Evolutionary conservation across 2,329 filamentous ascomycete genomes (phyloP).

Genomic region (Pseudogymnoascus sp.): DNA sequence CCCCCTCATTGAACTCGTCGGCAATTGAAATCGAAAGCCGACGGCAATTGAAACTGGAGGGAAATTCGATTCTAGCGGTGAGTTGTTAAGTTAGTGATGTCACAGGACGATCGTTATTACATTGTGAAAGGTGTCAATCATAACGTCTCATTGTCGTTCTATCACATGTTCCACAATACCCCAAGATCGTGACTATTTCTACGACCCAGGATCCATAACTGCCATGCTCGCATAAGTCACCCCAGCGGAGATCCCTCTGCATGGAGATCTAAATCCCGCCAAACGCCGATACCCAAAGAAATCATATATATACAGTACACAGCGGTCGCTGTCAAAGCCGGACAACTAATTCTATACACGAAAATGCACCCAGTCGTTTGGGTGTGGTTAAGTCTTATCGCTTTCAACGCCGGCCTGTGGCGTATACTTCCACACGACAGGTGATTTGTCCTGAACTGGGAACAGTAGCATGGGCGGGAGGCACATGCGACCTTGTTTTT

Average conservation of each 20-base stretch:
- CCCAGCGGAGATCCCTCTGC: background rate
- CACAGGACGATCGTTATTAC: background rate
- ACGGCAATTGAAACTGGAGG: background rate
- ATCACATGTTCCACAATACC: background rate
- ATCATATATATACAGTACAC: background rate
- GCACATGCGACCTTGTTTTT: constrained; percentile 47
- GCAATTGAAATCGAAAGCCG: background rate
- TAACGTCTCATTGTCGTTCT: background rate
- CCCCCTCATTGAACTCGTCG: background rate
- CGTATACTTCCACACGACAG: background rate
- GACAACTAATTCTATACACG: background rate
- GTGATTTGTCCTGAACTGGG: constrained; percentile 45
- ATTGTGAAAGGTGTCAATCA: background rate
- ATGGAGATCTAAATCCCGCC: background rate
- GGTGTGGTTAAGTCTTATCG: background rate
- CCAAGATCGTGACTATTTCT: background rate
- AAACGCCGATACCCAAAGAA: background rate
- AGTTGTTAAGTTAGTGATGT: background rate
- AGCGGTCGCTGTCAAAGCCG: background rate
- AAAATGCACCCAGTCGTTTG: background rate
- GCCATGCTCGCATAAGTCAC: background rate
- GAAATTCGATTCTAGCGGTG: background rate
- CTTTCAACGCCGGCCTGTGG: background rate
- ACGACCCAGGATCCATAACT: background rate
- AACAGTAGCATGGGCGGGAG: constrained; percentile 53